These are phyloP conservation scores for Rutstroemia sp. DNA, from an alignment of 2,329 filamentous ascomycete species.

Conservation along the genomic window DNA sequence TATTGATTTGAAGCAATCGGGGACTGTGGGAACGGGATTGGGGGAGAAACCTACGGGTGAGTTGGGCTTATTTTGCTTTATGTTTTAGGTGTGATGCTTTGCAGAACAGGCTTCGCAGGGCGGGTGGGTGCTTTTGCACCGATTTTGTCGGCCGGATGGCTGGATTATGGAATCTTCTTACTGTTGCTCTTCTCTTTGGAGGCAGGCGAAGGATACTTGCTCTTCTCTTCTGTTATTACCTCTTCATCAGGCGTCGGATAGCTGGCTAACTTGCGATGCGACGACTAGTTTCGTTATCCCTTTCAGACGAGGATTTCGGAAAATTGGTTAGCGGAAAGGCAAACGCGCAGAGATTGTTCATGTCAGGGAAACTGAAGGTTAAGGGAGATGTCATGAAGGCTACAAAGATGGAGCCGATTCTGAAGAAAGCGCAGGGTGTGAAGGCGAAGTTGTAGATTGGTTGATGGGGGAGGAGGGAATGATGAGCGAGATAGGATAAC, in stretches of 20 bases:
- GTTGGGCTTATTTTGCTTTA: constrained; percentile 20
- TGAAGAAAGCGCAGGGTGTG: constrained; percentile 3
- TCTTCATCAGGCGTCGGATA: neutral
- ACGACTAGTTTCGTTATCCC: constrained; percentile 65
- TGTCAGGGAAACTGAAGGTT: constrained; percentile 97
- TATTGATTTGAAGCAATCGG: constrained; percentile 89
- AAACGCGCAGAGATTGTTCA: constrained; percentile 87
- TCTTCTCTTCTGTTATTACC: too few relatives aligned
- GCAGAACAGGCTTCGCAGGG: too few relatives aligned
- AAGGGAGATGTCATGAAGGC: constrained; percentile 99
- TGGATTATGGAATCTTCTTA: neutral
- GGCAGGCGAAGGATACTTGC: too few relatives aligned
- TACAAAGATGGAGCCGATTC: constrained; percentile 69
- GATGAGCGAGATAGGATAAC: neutral
- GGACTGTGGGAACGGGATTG: constrained; percentile 69
- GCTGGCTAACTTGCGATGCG: neutral
- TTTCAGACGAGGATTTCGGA: constrained; percentile 82
- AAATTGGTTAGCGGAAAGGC: constrained; percentile 79
- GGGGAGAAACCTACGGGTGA: constrained; percentile 78
- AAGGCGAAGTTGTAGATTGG: constrained; percentile 8
- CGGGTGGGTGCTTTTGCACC: too few relatives aligned
- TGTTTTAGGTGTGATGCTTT: too few relatives aligned
- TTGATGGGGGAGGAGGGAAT: too few relatives aligned
- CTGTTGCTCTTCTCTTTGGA: neutral
- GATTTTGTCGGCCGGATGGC: too few relatives aligned